Evolutionary conservation across 1,139 yeast genomes (phyloP), one percentile per base, ranked within the genome.

Genomic region (Geotrichum phurueaensis): DNA sequence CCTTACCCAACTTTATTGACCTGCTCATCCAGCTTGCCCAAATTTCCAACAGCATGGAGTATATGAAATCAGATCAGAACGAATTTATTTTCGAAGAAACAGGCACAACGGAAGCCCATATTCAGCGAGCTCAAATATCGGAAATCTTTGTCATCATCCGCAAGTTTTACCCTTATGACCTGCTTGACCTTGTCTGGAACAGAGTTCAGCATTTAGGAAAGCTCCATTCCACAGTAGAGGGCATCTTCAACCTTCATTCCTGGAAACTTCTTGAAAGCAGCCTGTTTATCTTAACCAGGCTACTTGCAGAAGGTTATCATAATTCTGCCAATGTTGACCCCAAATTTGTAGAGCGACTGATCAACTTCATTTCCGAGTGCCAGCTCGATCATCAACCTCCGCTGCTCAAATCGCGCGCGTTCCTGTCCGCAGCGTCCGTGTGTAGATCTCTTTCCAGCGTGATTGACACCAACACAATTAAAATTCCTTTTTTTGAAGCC

Each of bases 1-100:
- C 51, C 13, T 48, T 58, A 9, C 54, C 58, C 10, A 58, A 54
- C 29, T 58, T 70, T n/a, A 60, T 69, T 3, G 62, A 60, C 23
- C 54, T 66, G 25, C 57, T 63, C 20, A 51, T 64, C 7, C 53
- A 58, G 9, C 61, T 67, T 33, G 68, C 73, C 1, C 68, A 69
- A 52, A 60, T 78, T 6, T 69, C 76, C 27, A 61, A 64, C 2
- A 68, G 69, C 1, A 73, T 69, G 48, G 62, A 61, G 22, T 33
- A 33, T 13, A 23, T 53, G 76, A 62, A 66, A 12, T 77, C 75
- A 1, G 94, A 90, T 69, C 81, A 84, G 69, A 89, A 89, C 67
- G 75, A 73, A 5, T 90, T 83, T 71, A 87, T 89, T 7, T 82
- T 89, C 6, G 87, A 85, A 53, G 89, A 87, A 61, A 79, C 89